These are phyloP conservation scores for Cordyceps farinosa DNA, from an alignment of 2,329 filamentous ascomycete species.

Conservation along the genomic window DNA sequence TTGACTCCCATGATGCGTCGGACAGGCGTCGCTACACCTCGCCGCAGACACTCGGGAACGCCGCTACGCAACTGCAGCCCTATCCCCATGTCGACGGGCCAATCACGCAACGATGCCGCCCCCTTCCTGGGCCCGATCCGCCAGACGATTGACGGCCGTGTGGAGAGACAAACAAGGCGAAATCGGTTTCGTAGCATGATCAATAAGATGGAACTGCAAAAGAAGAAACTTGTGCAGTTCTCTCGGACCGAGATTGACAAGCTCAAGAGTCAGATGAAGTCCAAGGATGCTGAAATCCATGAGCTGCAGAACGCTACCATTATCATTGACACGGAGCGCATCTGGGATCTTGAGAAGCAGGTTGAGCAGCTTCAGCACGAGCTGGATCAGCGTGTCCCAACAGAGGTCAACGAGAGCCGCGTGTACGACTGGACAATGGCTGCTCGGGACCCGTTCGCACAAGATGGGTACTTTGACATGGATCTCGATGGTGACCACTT, in stretches of 20 bases:
- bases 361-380: conserved; percentile 35
- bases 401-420: conserved; percentile 26
- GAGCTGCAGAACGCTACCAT: conserved; percentile 49
- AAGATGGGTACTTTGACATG: conserved; percentile 36
- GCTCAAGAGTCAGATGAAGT: conserved; percentile 46
- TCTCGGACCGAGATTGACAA: conserved; percentile 46
- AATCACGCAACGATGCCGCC: conserved; percentile 23
- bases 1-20: conserved; percentile 57
- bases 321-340: conserved; percentile 44
- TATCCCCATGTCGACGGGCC: conserved; percentile 19
- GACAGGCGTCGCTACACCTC: conserved; percentile 40
- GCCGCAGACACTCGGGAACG: conserved; percentile 46
- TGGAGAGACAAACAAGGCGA: conserved; percentile 54
- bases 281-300: conserved; percentile 51
- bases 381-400: conserved; percentile 24
- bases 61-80: conserved; percentile 28
- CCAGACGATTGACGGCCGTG: conserved; percentile 54
- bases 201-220: conserved; percentile 48
- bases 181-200: conserved; percentile 57
- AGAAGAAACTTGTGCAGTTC: conserved; percentile 37
- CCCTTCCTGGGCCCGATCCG: conserved; percentile 37
- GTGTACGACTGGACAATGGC: conserved; percentile 50
- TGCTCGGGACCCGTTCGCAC: conserved; percentile 43
- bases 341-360: conserved; percentile 41
- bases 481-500: conserved; percentile 42